Evolutionary conservation across 176 grass and related monocot species (phyloP).

Genomic region (Puya raimondii): DNA sequence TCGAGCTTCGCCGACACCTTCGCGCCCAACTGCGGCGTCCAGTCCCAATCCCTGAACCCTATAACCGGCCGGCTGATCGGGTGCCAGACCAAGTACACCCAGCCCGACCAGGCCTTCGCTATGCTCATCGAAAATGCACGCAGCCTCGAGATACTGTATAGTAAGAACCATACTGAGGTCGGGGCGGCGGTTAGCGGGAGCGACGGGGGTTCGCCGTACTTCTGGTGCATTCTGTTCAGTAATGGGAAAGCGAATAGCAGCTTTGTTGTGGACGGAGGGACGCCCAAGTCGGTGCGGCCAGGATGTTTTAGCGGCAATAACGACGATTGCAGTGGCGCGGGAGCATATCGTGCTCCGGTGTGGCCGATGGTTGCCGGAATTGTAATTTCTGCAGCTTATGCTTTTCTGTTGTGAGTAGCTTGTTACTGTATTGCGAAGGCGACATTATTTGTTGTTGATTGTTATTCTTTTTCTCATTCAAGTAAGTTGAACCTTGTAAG

Average conservation of each 20-base stretch:
- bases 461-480: constrained; percentile 35
- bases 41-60: constrained; percentile 44
- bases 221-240: constrained; percentile 88
- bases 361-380: constrained; percentile 18
- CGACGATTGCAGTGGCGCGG: constrained; percentile 50
- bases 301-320: constrained; percentile 83
- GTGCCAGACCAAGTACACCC: constrained; percentile 54
- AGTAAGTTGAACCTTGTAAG: constrained; percentile 9
- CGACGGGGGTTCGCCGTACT: constrained; percentile 47
- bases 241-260: constrained; percentile 50
- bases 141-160: constrained; percentile 50
- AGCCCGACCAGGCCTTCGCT: constrained; percentile 43
- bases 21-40: constrained; percentile 66
- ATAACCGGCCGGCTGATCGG: constrained; percentile 72
- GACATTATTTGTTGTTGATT: constrained; percentile 8
- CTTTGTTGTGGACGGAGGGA: constrained; percentile 63
- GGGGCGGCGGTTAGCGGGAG: constrained; percentile 63
- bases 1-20: constrained; percentile 60
- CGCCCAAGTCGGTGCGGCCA: constrained; percentile 47
- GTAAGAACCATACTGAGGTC: constrained; percentile 71
- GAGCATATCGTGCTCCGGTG: not conserved
- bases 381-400: constrained; percentile 20
- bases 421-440: not conserved
- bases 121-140: constrained; percentile 42
- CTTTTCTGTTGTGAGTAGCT: constrained; percentile 32